Evolutionary conservation across 2,329 filamentous ascomycete genomes (phyloP).

Genomic region (Pezicula rhizophila): DNA sequence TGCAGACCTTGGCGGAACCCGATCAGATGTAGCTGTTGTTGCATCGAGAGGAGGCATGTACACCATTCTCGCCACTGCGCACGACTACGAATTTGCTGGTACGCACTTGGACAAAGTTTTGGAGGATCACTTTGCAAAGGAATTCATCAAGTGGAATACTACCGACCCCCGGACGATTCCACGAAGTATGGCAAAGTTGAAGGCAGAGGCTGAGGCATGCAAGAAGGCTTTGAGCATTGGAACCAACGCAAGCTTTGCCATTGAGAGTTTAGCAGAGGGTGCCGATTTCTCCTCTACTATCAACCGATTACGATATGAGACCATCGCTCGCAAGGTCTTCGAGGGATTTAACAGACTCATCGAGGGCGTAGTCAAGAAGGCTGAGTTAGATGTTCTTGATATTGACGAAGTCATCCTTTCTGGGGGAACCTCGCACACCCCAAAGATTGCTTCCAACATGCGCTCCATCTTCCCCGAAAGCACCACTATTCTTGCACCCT

Average conservation of each 20-base stretch:
- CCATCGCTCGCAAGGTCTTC: conserved; percentile 80
- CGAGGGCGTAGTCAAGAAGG: conserved; percentile 82
- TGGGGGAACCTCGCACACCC: conserved; percentile 88
- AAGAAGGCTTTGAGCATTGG: conserved; percentile 91
- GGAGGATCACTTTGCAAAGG: conserved; percentile 95
- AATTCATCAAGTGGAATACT: conserved; percentile 92
- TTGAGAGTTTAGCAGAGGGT: conserved; percentile 84
- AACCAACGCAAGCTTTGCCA: conserved; percentile 81
- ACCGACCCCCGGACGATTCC: conserved; percentile 78
- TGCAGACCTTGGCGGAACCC: conserved; percentile 85
- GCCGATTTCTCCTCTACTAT: conserved; percentile 87
- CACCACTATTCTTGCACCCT: conserved; percentile 75
- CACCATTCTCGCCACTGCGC: conserved; percentile 84
- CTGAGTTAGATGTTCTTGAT: conserved; percentile 83
- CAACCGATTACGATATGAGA: conserved; percentile 90
- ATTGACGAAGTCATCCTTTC: conserved; percentile 92
- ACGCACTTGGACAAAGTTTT: conserved; percentile 82
- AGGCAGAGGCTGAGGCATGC: conserved; percentile 81
- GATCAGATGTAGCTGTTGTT: conserved; percentile 85
- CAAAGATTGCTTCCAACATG: conserved; percentile 81
- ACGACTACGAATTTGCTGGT: conserved; percentile 93
- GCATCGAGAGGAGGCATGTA: conserved; percentile 93
- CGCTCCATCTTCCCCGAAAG: conserved; percentile 72
- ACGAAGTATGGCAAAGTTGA: conserved; percentile 83
- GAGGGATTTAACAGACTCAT: conserved; percentile 82